Evolutionary conservation across 805 yeast genomes (phyloP).

Genomic region (Wickerhamiella dianesei): DNA sequence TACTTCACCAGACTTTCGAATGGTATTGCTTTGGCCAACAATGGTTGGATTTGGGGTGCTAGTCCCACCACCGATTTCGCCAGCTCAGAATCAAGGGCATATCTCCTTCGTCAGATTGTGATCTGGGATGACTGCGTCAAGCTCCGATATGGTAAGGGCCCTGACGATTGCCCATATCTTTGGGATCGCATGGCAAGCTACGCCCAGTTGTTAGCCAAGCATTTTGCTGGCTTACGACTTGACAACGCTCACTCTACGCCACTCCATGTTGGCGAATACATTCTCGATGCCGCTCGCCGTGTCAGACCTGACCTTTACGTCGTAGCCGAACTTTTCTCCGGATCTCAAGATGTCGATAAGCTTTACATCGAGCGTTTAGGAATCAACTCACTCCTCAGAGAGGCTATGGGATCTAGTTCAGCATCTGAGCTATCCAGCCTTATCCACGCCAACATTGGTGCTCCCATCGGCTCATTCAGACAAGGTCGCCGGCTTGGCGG

Average conservation of each 20-base stretch:
- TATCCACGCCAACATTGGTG: slow-evolving; percentile 86
- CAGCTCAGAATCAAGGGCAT: slow-evolving; percentile 60
- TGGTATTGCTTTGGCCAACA: slow-evolving; percentile 53
- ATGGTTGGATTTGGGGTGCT: slow-evolving; percentile 99
- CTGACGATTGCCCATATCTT: slow-evolving; percentile 72
- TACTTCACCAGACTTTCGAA: slow-evolving; percentile 66
- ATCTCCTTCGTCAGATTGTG: slow-evolving; percentile 80
- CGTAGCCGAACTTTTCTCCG: slow-evolving; percentile 88
- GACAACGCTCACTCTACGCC: slow-evolving; percentile 98
- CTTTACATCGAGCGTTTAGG: slow-evolving; percentile 84
- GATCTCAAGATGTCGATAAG: slow-evolving; percentile 82
- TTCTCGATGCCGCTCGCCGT: slow-evolving; percentile 75
- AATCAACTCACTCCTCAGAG: slow-evolving; percentile 77
- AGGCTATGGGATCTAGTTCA: slow-evolving; percentile 94
- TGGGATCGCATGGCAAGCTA: slow-evolving; percentile 84
- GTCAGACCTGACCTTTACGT: slow-evolving; percentile 79
- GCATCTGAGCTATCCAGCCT: slow-evolving; percentile 74
- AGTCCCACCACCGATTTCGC: slow-evolving; percentile 92
- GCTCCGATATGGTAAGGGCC: slow-evolving; percentile 64
- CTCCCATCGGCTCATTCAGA: slow-evolving; percentile 81
- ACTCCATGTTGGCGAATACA: slow-evolving; percentile 78
- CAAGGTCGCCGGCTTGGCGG: slow-evolving; percentile 36
- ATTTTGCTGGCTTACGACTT: slow-evolving; percentile 79
- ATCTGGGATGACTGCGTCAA: slow-evolving; percentile 98
- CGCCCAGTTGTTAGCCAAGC: slow-evolving; percentile 52